Conservation (phyloP, 1,284 basidiomycete genomes). For the Moesziomyces antarcticus region DNA sequence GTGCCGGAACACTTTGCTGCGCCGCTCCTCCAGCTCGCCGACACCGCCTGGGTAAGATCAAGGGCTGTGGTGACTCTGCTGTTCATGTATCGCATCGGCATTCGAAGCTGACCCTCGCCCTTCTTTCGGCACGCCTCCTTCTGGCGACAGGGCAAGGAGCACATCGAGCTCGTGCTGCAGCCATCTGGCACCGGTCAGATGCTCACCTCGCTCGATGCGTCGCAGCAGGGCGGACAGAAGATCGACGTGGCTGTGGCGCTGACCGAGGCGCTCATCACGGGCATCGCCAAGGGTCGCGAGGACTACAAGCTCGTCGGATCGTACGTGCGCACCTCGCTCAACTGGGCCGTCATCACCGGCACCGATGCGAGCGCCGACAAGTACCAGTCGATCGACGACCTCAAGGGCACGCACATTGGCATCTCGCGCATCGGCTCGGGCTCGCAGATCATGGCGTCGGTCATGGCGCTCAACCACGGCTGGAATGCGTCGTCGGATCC, state of each 20-base stretch:
- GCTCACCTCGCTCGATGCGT: constrained; percentile 57
- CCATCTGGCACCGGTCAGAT: constrained; percentile 65
- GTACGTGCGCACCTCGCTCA: constrained; percentile 75
- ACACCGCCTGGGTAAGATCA: constrained; percentile 51
- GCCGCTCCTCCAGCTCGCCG: constrained; percentile 57
- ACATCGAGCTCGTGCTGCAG: constrained; percentile 59
- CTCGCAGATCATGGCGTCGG: constrained; percentile 92
- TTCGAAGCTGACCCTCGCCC: too few relatives aligned
- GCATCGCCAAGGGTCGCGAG: constrained; percentile 82
- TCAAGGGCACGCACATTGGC: constrained; percentile 84
- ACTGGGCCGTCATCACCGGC: constrained; percentile 84
- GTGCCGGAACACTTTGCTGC: constrained; percentile 65
- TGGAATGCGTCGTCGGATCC: constrained; percentile 39
- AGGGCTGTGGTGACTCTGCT: neutral
- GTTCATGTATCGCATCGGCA: too few relatives aligned
- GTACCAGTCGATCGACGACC: constrained; percentile 79
- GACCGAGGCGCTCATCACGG: constrained; percentile 91
- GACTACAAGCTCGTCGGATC: constrained; percentile 92
- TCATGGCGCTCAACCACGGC: constrained; percentile 81
- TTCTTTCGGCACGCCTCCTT: neutral
- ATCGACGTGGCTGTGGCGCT: constrained; percentile 76
- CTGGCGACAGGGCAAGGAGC: constrained; percentile 32
- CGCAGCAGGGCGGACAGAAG: constrained; percentile 37
- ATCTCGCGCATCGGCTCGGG: constrained; percentile 90
- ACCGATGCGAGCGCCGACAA: constrained; percentile 71